Evolutionary conservation across 2,329 filamentous ascomycete species (phyloP), one percentile per base, ranked within the genome.

Genomic region (Diplodia intermedia): DNA sequence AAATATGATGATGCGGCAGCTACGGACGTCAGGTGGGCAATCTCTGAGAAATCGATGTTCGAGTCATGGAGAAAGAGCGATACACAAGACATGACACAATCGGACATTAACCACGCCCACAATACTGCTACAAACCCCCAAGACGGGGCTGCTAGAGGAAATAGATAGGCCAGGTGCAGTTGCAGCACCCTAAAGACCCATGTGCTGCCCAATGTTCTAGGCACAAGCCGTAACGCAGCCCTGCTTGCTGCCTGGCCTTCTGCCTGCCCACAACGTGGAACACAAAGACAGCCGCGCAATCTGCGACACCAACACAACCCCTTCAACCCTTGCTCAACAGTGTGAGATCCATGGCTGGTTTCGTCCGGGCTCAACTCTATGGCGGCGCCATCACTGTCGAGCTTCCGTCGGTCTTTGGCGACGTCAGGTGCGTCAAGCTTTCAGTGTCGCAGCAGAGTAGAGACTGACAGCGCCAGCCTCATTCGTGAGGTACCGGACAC

Each of bases 401-500:
- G 70, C 82, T 93, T 15, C 91, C 91, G 15, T 78, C 82, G 63
- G 85, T 84, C 71, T 92, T 91, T 78, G 86, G 86, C 72, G 91
- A 94, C 74, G 89, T 92, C 68, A 92, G 90, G 91, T 92, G 81
- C 70, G 79, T 73, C 49, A 31, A 52, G 29, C 15, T 29, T 49
- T 18, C n/a, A 40, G 7, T 52, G 43, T 36, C 31, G 47, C 40
- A 52, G 6, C 18, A 54, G 8, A 53, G 9, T 43, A 40, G 43
- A 47, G 36, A 8, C 43, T 67, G 18, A 67, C 65, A 14, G n/a
- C 70, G 54, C 69, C 71, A 92, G 90, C 81, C 86, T 86, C 66
- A 85, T 93, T 72, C 89, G 91, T 71, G 86, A 93, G 80, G 88
- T 94, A 5, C 91, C 91, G 62, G 90, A 94, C 77, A 91, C 96